phyloP scores from a whole-genome alignment of 2,329 filamentous ascomycete species.

The Colletotrichum acutatum region DNA sequence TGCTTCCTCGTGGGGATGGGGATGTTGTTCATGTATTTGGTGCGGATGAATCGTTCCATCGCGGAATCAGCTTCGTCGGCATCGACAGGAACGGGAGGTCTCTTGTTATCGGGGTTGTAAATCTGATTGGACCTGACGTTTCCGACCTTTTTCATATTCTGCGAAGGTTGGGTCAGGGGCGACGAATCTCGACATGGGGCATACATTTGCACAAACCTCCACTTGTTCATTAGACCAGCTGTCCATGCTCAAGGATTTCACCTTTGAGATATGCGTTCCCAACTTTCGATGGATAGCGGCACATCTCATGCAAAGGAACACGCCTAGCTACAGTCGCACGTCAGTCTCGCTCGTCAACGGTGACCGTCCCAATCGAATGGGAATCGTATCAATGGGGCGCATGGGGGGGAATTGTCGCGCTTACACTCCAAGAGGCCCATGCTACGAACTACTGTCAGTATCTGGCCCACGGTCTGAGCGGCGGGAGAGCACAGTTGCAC shows the following conservation, averaged over 20 bases:
- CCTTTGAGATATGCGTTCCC: slow-evolving; percentile 97
- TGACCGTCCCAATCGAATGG: neutral
- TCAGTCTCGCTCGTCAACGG: slow-evolving; percentile 20
- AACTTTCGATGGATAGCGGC: slow-evolving; percentile 95
- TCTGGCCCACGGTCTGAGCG: slow-evolving; percentile 2
- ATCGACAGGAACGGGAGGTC: slow-evolving; percentile 87
- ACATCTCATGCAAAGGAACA: slow-evolving; percentile 98
- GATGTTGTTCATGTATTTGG: slow-evolving; percentile 83
- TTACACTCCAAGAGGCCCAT: slow-evolving; percentile 97
- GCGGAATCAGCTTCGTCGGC: slow-evolving; percentile 91
- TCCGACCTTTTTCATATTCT: slow-evolving; percentile 96
- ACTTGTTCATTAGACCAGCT: slow-evolving; percentile 97
- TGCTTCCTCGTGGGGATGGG: slow-evolving; percentile 47
- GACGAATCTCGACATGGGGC: neutral
- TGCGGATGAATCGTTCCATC: slow-evolving; percentile 94
- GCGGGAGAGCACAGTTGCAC: neutral
- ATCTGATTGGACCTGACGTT: slow-evolving; percentile 87
- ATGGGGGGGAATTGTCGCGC: slow-evolving; percentile 46
- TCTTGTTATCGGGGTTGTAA: slow-evolving; percentile 88
- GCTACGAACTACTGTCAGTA: slow-evolving; percentile 57
- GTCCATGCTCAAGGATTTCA: slow-evolving; percentile 99
- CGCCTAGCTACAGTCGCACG: slow-evolving; percentile 74
- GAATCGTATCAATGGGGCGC: slow-evolving; percentile 6
- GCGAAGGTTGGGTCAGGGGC: slow-evolving; percentile 12
- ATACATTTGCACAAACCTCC: slow-evolving; percentile 71